A percentile compares a stretch with the other conserved stretches of the same genome.
Evolutionary conservation across 441 rosid species (phyloP).

Genomic region (Capsella rubella): DNA sequence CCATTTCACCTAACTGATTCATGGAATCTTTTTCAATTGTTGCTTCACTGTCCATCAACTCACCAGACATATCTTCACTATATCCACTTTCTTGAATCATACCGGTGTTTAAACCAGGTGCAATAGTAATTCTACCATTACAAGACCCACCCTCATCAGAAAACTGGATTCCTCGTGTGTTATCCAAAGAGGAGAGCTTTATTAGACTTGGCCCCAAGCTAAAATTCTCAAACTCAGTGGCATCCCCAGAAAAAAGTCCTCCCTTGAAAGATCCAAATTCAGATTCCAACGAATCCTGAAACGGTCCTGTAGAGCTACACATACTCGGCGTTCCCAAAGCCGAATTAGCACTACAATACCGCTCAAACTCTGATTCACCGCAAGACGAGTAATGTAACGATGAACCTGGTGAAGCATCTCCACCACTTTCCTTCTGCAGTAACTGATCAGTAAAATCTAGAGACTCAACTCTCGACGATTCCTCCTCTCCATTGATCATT

Average conservation of each 20-base stretch:
- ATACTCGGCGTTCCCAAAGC: conserved; percentile 80
- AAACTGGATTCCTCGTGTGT: conserved; percentile 37
- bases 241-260: conserved; percentile 48
- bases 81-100: conserved; percentile 33
- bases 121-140: conserved; percentile 5
- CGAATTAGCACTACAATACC: conserved; percentile 88
- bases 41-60: conserved; percentile 32
- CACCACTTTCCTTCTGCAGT: conserved; percentile 48
- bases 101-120: conserved; percentile 4
- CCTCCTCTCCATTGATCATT: conserved; percentile 65
- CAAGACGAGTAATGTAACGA: conserved; percentile 79
- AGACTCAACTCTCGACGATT: conserved; percentile 49
- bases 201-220: conserved; percentile 56
- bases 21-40: conserved; percentile 34
- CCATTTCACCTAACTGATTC: conserved; percentile 32
- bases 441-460: conserved; percentile 52
- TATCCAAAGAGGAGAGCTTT: conserved; percentile 44
- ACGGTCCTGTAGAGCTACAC: conserved; percentile 64
- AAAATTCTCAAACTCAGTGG: conserved; percentile 58
- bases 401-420: conserved; percentile 55
- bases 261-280: conserved; percentile 65
- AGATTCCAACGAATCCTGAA: conserved; percentile 64
- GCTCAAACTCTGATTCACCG: conserved; percentile 84
- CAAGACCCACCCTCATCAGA: conserved; percentile 31
- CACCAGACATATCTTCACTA: conserved; percentile 28